Base-by-base conservation (phyloP, 2,329 filamentous ascomycete genomes). In the Fusarium burgessii region DNA sequence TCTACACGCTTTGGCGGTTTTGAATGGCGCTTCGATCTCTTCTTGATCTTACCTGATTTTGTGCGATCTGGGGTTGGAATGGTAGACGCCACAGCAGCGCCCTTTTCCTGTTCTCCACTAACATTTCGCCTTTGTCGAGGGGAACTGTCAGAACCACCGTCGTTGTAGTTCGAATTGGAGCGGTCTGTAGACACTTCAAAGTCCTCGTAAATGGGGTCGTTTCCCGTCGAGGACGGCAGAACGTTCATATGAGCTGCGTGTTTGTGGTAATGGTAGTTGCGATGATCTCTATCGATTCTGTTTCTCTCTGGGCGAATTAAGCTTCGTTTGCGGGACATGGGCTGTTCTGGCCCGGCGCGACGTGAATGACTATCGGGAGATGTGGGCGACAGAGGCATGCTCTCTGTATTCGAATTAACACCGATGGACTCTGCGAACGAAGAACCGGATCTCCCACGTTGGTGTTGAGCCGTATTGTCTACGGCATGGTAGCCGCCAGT, bases 241-340 rank as follows among this genome's bases (percentile, higher is more conserved):
- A 94, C 92, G 59, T 91, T 88, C 94, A 99, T 98, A 71, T 95
- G 93, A 76, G 94, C 93, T 13, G 97, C 94, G 88, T 97, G 95
- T 80, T 97, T 93, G 74, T 94, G 91, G 82, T 99, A 99, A 82
- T 98, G 89, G 78, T 98, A 99, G 80, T 98, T 97, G 17, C 95
- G 94, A 79, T 98, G 94, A 74, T 95, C 92, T 71, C 88, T 90
- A 74, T 95, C 92, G 74, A 97, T 93, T 74, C 92, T 90, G 77
- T 92, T 92, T 72, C 96, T 90, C 82, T 99, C 96, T 2, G 96
- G 96, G 68, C 93, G 88, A 78, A 99, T 91, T 70, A 99, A 85
- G 80, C 93, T 98, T 79, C 92, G 90, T 82, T 98, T 98, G 75
- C 95, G 90, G 66, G 83, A 78, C 66, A 88, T 80, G 41, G 81